Evolutionary conservation across 2,329 filamentous ascomycete species (phyloP).

Genomic region (Clonostachys solani): DNA sequence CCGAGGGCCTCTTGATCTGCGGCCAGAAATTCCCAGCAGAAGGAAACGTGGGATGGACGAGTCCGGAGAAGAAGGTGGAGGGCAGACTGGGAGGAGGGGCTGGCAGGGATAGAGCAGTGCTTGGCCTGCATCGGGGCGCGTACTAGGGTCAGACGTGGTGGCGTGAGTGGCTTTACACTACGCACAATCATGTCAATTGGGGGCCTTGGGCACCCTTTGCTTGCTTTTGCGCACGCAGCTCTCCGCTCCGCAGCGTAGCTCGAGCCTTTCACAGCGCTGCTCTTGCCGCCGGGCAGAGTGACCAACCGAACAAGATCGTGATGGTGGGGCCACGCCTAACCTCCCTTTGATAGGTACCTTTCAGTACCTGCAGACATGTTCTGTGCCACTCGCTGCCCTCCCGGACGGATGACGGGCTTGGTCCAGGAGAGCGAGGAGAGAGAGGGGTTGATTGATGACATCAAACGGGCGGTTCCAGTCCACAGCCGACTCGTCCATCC

Average conservation of each 20-base stretch:
- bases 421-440: no score
- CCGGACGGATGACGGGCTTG: not conserved
- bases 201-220: no score
- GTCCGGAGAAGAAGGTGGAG: not conserved
- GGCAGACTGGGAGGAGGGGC: not conserved
- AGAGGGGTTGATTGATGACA: no score
- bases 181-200: no score
- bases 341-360: not conserved
- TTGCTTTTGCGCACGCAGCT: constrained; percentile 1
- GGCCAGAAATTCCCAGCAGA: constrained; percentile 5
- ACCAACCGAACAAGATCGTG: not conserved
- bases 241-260: constrained; percentile 1
- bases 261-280: not conserved
- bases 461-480: no score
- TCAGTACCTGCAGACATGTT: no score
- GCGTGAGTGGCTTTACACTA: no score
- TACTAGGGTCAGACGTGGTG: not conserved
- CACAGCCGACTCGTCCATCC: no score
- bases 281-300: no score
- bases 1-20: constrained; percentile 16
- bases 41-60: not conserved
- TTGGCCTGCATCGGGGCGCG: not conserved
- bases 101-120: not conserved
- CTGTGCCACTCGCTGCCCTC: no score
- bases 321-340: not conserved